phyloP scores from a whole-genome alignment of 164 flowering plant genomes.

The Vitis vinifera region ASM3070453v1 NC_081821.1:5584001-5584500 shows the following conservation, averaged over 20 bases:
- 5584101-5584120: not conserved
- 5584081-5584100: not conserved
- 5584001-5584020: too few relatives aligned
- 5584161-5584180: slow-evolving; percentile 72
- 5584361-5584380: too few relatives aligned
- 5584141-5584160: slow-evolving; percentile 34
- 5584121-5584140: not conserved
- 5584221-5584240: slow-evolving; percentile 88
- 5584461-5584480: slow-evolving; percentile 42
- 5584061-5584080: not conserved
- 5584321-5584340: too few relatives aligned
- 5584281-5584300: slow-evolving; percentile 42
- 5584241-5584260: slow-evolving; percentile 61
- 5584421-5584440: slow-evolving; percentile 39
- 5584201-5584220: slow-evolving; percentile 86
- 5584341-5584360: too few relatives aligned
- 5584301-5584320: too few relatives aligned
- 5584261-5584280: slow-evolving; percentile 29
- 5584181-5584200: slow-evolving; percentile 83
- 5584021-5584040: not conserved
- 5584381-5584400: not conserved
- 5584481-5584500: slow-evolving; percentile 51
- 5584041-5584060: not conserved
- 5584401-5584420: slow-evolving; percentile 33
- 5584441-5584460: slow-evolving; percentile 36